These are phyloP conservation scores for Haberlea rhodopensis DNA, from an alignment of 257 asterid genomes.

Conservation along the genomic window DNA sequence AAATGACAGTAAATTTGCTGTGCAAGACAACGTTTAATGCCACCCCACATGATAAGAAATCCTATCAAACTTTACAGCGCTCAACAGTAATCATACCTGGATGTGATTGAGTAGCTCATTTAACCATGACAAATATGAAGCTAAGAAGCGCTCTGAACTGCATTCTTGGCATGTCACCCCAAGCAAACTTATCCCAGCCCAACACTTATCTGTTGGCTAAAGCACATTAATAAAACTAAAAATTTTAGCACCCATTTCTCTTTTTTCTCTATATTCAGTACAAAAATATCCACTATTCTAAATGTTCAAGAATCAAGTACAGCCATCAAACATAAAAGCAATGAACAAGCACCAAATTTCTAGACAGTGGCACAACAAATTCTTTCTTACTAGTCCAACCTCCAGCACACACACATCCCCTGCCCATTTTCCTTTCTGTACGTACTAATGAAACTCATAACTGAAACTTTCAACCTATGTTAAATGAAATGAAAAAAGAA, in stretches of 20 bases:
- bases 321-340: neutral
- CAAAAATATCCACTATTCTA: neutral
- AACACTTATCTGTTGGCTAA: conserved; percentile 74
- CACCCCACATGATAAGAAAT: neutral
- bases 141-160: conserved; percentile 69
- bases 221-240: conserved; percentile 27
- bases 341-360: neutral
- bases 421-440: neutral
- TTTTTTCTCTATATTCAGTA: neutral
- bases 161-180: conserved; percentile 88
- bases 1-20: neutral
- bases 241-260: conserved; percentile 18
- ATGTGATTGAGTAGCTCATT: conserved; percentile 52
- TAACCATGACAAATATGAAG: conserved; percentile 71
- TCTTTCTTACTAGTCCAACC: neutral
- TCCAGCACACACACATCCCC: conserved; percentile 2
- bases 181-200: conserved; percentile 90
- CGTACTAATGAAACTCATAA: too few species aligned
- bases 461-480: neutral
- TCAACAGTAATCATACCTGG: conserved; percentile 51
- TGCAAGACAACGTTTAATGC: neutral
- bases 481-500: neutral
- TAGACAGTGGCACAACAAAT: neutral
- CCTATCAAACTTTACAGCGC: neutral
- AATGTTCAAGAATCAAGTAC: neutral